Conservation (phyloP, 495 filamentous ascomycete genomes). For the Bacidia gigantensis region DNA sequence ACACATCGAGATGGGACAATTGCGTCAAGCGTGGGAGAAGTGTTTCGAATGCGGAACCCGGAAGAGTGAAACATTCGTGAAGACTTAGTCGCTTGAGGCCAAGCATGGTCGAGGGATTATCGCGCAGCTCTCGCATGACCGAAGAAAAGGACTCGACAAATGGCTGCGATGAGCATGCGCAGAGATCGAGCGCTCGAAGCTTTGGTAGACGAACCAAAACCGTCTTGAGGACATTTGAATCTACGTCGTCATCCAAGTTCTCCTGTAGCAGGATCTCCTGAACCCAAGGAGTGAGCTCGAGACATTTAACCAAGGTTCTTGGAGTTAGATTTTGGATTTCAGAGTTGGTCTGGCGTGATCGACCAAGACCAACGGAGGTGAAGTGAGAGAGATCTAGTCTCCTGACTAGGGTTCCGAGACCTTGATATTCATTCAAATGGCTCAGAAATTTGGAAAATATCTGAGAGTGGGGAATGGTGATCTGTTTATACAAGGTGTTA, state of each 20-base stretch:
- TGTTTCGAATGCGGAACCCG: constrained; percentile 50
- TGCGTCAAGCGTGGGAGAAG: constrained; percentile 55
- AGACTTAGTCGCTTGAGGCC: constrained; percentile 55
- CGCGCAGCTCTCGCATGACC: constrained; percentile 28
- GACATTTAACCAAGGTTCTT: constrained; percentile 57
- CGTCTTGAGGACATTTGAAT: constrained; percentile 52
- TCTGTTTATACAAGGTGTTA: constrained; percentile 63
- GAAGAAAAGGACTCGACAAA: constrained; percentile 53
- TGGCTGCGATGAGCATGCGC: constrained; percentile 54
- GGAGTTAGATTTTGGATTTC: constrained; percentile 73
- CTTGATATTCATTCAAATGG: constrained; percentile 53
- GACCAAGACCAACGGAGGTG: constrained; percentile 68
- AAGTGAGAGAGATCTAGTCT: constrained; percentile 83
- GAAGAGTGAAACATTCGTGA: constrained; percentile 69
- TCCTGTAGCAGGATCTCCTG: constrained; percentile 75
- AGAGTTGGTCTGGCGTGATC: constrained; percentile 64
- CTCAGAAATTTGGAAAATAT: constrained; percentile 77
- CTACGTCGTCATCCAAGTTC: constrained; percentile 68
- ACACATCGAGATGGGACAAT: constrained; percentile 69
- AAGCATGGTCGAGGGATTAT: constrained; percentile 36
- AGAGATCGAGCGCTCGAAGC: constrained; percentile 63
- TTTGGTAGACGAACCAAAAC: constrained; percentile 54
- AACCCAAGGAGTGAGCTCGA: constrained; percentile 62
- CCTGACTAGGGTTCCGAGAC: constrained; percentile 64
- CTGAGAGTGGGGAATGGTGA: constrained; percentile 75